Evolutionary conservation across 192 early-diverging fungal genomes (phyloP).

Genomic region (Gaertneriomyces sp.): DNA sequence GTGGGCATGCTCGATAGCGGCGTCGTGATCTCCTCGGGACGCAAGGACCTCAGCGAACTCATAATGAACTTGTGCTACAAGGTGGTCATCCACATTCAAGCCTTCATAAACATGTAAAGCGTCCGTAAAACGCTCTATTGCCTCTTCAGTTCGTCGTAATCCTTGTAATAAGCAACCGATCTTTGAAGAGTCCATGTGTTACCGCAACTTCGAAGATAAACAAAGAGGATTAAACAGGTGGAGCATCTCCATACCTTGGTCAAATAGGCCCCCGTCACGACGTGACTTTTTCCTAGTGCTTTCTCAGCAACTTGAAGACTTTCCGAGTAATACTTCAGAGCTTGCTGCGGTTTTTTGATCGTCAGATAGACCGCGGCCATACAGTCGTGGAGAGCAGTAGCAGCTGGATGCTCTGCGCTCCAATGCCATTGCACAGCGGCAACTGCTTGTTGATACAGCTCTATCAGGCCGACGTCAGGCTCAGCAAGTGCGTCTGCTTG

Average conservation of each 20-base stretch:
- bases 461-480: constrained; percentile 3
- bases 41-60: constrained; percentile 41
- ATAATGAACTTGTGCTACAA: constrained; percentile 42
- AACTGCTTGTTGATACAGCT: constrained; percentile 25
- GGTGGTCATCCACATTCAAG: constrained; percentile 14
- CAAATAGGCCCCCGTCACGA: constrained; percentile 47
- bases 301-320: constrained; percentile 39
- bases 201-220: too few species aligned
- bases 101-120: constrained; percentile 38
- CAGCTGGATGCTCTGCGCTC: constrained; percentile 37
- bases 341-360: constrained; percentile 20
- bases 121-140: constrained; percentile 37
- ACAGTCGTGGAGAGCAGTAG: constrained; percentile 45
- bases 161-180: constrained; percentile 22
- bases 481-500: constrained; percentile 7
- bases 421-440: constrained; percentile 39
- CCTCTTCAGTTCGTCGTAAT: constrained; percentile 28
- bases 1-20: constrained; percentile 41
- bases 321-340: constrained; percentile 38
- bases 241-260: constrained; percentile 27
- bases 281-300: constrained; percentile 44
- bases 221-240: too few species aligned
- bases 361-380: constrained; percentile 35
- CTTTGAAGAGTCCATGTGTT: background rate
- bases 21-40: constrained; percentile 40